Percentiles rank a stretch among this genome's conserved stretches.
Evolutionary conservation across 139 green algal genomes (phyloP).

Genomic region (Zygnema circumcarinatum): DNA sequence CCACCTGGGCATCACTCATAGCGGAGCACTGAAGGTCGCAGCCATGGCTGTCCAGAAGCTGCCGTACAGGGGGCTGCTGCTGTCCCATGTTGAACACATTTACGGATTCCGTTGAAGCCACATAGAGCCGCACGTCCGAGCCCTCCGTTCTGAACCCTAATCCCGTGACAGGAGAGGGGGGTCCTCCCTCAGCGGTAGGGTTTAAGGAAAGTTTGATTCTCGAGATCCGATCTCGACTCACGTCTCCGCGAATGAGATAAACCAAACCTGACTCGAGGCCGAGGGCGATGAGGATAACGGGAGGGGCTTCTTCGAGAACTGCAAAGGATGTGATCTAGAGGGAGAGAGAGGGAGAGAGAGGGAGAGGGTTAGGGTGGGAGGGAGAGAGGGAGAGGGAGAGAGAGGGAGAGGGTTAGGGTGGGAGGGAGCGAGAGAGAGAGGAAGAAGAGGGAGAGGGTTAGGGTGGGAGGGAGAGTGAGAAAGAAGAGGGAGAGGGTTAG

Average conservation of each 20-base stretch:
- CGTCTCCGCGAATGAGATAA: conserved; percentile 41
- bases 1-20: conserved; percentile 24
- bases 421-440: too few species aligned
- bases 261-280: conserved; percentile 31
- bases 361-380: too few species aligned
- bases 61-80: neutral
- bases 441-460: too few species aligned
- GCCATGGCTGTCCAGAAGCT: conserved; percentile 21
- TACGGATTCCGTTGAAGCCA: neutral
- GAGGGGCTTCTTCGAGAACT: conserved; percentile 28
- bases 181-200: neutral
- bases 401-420: too few species aligned
- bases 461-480: too few species aligned
- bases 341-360: too few species aligned
- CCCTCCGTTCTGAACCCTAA: conserved; percentile 32
- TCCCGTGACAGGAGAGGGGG: conserved; percentile 13
- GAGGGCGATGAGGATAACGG: neutral
- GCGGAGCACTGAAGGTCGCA: neutral
- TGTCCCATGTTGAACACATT: conserved; percentile 1
- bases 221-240: conserved; percentile 25
- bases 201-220: neutral
- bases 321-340: conserved; percentile 28
- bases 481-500: too few species aligned
- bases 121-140: conserved; percentile 29
- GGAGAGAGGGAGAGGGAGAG: too few species aligned